Evolutionary conservation across 257 asterid genomes (phyloP).

Genomic region (Solanum peruvianum): DNA sequence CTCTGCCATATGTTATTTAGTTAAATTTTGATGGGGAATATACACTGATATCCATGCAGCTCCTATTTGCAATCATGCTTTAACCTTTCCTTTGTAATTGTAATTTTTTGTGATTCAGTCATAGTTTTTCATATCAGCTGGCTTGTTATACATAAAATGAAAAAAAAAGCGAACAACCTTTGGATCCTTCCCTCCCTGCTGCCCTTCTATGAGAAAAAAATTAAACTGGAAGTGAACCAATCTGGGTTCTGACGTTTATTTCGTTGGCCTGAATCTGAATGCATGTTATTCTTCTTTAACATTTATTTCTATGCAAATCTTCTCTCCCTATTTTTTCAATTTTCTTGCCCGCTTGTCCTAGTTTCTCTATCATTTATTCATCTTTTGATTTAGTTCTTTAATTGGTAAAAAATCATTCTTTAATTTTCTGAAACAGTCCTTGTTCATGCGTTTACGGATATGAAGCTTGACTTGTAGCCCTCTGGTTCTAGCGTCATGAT

Average conservation of each 20-base stretch:
- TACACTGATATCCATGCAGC: neutral
- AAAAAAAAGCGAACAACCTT: neutral
- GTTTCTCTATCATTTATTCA: neutral
- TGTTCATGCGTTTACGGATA: neutral
- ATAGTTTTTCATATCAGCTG: neutral
- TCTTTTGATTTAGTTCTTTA: neutral
- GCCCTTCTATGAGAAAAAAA: neutral
- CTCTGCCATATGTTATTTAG: neutral
- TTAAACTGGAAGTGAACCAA: neutral
- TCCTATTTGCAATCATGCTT: neutral
- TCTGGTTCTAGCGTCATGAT: neutral
- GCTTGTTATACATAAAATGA: neutral
- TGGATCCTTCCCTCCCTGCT: neutral
- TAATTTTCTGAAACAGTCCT: neutral
- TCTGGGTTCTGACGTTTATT: neutral
- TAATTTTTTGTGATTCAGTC: neutral
- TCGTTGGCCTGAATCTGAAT: neutral
- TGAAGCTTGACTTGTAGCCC: neutral
- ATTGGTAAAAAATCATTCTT: neutral
- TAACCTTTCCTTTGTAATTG: neutral
- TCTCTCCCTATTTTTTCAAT: neutral
- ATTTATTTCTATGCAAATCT: neutral
- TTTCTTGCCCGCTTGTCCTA: neutral
- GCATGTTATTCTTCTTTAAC: neutral
- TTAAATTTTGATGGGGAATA: neutral